These are phyloP conservation scores for Ophiosphaerella narmari DNA, from an alignment of 2,329 filamentous ascomycete species.

Conservation along the genomic window DNA sequence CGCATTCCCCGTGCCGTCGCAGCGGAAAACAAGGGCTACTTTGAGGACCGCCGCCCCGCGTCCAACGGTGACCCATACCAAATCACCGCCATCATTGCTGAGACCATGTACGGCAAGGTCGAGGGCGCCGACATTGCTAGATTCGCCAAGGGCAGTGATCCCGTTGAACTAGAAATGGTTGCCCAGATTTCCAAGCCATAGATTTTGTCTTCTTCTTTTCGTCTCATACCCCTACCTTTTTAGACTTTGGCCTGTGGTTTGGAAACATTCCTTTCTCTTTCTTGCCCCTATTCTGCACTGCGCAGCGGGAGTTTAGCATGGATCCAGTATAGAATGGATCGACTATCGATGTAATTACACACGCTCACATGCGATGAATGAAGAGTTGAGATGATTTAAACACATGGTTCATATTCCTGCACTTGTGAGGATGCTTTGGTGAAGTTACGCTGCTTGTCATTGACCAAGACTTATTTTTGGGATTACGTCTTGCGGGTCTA, in stretches of 20 bases:
- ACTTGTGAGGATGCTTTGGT: too few relatives aligned
- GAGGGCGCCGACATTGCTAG: conserved; percentile 54
- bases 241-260: not conserved
- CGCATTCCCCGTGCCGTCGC: conserved; percentile 86
- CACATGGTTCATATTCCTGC: too few relatives aligned
- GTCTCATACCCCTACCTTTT: conserved; percentile 18
- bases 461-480: too few relatives aligned
- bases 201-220: conserved; percentile 3
- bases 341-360: not conserved
- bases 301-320: conserved; percentile 5
- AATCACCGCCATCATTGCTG: conserved; percentile 79
- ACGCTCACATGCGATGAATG: not conserved
- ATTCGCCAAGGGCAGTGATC: conserved; percentile 43
- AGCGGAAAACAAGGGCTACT: conserved; percentile 91
- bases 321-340: not conserved
- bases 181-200: conserved; percentile 35
- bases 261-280: not conserved
- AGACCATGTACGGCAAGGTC: conserved; percentile 63
- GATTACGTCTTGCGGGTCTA: too few relatives aligned
- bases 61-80: conserved; percentile 89
- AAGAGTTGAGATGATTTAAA: not conserved
- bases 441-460: too few relatives aligned
- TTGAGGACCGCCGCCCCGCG: conserved; percentile 71
- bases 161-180: conserved; percentile 43
- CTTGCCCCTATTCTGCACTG: conserved; percentile 3